These are phyloP conservation scores for Pluteus cervinus DNA, from an alignment of 768 basidiomycete species.

Conservation along the genomic window DNA sequence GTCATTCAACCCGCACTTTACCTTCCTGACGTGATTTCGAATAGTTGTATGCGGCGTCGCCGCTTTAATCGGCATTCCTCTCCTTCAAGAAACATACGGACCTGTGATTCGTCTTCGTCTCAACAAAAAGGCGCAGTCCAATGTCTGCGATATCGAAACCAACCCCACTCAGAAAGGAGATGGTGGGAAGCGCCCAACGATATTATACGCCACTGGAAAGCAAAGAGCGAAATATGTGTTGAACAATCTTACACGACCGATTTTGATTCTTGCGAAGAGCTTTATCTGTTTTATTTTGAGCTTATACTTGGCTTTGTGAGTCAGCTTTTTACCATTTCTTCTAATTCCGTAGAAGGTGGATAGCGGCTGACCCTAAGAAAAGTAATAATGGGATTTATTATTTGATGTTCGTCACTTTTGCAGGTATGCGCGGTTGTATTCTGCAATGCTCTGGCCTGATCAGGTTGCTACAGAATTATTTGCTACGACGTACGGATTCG, in stretches of 20 bases:
- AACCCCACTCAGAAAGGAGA: too few relatives aligned
- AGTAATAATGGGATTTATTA: constrained; percentile 51
- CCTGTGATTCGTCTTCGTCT: constrained; percentile 56
- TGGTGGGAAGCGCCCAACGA: too few relatives aligned
- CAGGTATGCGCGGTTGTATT: constrained; percentile 31
- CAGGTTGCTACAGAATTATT: constrained; percentile 33
- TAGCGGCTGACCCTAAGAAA: too few relatives aligned
- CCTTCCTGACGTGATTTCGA: too few relatives aligned
- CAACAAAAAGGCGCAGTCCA: constrained; percentile 18
- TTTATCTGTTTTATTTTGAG: constrained; percentile 69
- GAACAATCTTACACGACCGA: constrained; percentile 55
- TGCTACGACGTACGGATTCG: constrained; percentile 43
- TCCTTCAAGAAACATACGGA: constrained; percentile 71
- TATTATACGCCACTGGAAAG: too few relatives aligned
- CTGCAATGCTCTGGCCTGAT: background rate
- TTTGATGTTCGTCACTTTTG: constrained; percentile 67
- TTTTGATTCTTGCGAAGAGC: constrained; percentile 51
- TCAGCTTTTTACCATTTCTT: constrained; percentile 11
- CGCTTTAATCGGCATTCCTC: constrained; percentile 45
- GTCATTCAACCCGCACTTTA: too few relatives aligned
- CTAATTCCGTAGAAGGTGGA: background rate
- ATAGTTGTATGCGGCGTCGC: constrained; percentile 37
- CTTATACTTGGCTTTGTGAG: constrained; percentile 65
- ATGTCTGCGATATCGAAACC: too few relatives aligned
- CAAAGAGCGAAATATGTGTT: too few relatives aligned